Conservation (phyloP, 2,329 filamentous ascomycete species). For the Xylariaceae sp. region DNA sequence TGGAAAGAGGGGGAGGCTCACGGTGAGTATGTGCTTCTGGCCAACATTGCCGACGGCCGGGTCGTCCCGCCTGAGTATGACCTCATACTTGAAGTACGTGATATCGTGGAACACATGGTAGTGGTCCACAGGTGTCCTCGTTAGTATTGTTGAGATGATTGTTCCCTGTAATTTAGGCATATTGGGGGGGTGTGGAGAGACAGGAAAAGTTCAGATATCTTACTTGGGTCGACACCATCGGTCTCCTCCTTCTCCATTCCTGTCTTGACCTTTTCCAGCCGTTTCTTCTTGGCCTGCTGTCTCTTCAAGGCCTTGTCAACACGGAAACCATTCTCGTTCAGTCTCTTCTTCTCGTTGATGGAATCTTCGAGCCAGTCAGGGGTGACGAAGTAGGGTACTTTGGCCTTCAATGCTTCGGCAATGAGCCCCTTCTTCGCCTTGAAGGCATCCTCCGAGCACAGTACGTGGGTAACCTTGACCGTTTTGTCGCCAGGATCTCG, state of each 20-base stretch:
- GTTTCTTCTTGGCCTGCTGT: conserved; percentile 31
- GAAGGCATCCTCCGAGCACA: conserved; percentile 62
- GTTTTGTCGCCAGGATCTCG: too few species aligned
- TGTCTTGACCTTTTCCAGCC: conserved; percentile 29
- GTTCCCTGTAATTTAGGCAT: too few species aligned
- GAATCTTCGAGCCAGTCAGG: conserved; percentile 52
- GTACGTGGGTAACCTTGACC: conserved; percentile 67
- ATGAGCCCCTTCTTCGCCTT: conserved; percentile 39
- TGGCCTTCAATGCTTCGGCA: conserved; percentile 34
- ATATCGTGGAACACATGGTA: conserved; percentile 58
- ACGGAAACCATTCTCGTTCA: conserved; percentile 2
- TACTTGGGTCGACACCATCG: conserved; percentile 47
- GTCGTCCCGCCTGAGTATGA: conserved; percentile 55
- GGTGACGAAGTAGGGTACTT: conserved; percentile 36
- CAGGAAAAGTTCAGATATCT: too few species aligned
- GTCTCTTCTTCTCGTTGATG: conserved; percentile 21
- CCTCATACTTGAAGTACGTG: conserved; percentile 59
- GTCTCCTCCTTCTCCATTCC: conserved; percentile 28
- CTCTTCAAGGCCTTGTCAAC: neutral
- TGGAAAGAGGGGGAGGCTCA: conserved; percentile 35
- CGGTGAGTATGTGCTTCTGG: conserved; percentile 57
- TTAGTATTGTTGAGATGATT: too few species aligned
- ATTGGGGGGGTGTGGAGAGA: too few species aligned
- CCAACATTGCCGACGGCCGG: conserved; percentile 39
- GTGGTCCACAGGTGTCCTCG: neutral